A percentile compares a stretch with the other conserved stretches of the same genome.
Conservation (phyloP, 208 protist genomes). For the Wallacemonas sp. region DNA sequence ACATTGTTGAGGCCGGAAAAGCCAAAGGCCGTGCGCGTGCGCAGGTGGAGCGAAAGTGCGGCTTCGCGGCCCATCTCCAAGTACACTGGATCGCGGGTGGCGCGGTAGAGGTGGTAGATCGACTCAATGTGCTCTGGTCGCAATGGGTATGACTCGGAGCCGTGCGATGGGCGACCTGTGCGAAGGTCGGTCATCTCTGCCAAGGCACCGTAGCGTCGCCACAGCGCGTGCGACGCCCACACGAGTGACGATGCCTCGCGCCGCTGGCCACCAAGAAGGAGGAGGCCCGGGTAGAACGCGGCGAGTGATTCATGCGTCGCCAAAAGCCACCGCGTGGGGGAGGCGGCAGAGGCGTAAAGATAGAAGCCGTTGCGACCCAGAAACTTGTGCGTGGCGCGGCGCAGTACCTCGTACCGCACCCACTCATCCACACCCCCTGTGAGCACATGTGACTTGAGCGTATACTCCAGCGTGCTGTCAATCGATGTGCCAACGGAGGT, state of each 20-base stretch:
- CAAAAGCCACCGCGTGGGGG: background rate
- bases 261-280: conserved; percentile 60
- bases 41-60: conserved; percentile 47
- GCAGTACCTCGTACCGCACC: conserved; percentile 44
- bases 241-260: conserved; percentile 36
- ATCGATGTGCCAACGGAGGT: conserved; percentile 59
- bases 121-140: conserved; percentile 90
- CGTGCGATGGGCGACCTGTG: background rate
- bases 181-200: conserved; percentile 60
- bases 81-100: conserved; percentile 61
- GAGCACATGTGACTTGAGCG: conserved; percentile 74
- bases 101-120: conserved; percentile 74
- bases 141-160: conserved; percentile 47
- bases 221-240: conserved; percentile 60
- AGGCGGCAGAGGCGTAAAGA: conserved; percentile 20
- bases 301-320: conserved; percentile 56
- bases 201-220: conserved; percentile 60
- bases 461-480: conserved; percentile 89
- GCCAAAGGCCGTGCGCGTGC: conserved; percentile 48
- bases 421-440: conserved; percentile 46
- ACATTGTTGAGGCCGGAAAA: conserved; percentile 40
- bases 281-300: conserved; percentile 77
- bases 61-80: conserved; percentile 65
- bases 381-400: conserved; percentile 19
- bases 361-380: conserved; percentile 44